phyloP scores from a whole-genome alignment of 352 stramenopile genomes.

The Phytopythium kandeliae region DNA sequence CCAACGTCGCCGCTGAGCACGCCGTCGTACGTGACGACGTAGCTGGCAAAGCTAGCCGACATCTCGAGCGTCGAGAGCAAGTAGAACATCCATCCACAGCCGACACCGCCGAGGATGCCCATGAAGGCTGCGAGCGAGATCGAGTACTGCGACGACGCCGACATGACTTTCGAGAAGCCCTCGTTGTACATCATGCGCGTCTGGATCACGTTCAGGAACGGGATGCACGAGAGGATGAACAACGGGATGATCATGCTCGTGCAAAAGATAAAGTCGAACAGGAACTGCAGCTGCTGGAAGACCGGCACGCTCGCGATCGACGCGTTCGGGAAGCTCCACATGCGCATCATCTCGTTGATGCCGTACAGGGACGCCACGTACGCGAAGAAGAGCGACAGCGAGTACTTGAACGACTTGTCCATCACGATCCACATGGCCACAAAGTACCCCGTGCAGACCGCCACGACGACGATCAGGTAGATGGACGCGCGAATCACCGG shows the following conservation, averaged over 20 bases:
- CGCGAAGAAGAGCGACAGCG: conserved; percentile 75
- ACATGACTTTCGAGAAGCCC: conserved; percentile 81
- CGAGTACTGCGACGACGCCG: conserved; percentile 80
- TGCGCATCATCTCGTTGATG: conserved; percentile 81
- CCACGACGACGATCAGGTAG: conserved; percentile 41
- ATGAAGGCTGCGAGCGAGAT: conserved; percentile 82
- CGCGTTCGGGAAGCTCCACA: conserved; percentile 72
- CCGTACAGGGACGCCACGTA: conserved; percentile 73
- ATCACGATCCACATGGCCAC: conserved; percentile 33
- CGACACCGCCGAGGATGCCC: conserved; percentile 56
- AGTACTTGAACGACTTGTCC: conserved; percentile 21
- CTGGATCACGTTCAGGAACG: conserved; percentile 85
- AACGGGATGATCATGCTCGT: conserved; percentile 67
- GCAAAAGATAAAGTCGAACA: conserved; percentile 84
- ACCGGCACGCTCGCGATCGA: conserved; percentile 58
- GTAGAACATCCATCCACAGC: conserved; percentile 76
- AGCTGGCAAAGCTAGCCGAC: conserved; percentile 70
- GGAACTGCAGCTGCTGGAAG: conserved; percentile 78
- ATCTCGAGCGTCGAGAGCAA: conserved; percentile 69
- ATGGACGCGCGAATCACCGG: conserved; percentile 39
- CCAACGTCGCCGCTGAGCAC: conserved; percentile 53
- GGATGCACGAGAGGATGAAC: conserved; percentile 76
- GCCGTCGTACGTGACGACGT: conserved; percentile 72
- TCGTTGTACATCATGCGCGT: conserved; percentile 91
- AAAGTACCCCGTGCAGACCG: conserved; percentile 42